A percentile compares a stretch with the other conserved stretches of the same genome.
Evolutionary conservation across 2,329 filamentous ascomycete genomes (phyloP).

Genomic region (Stemphylium lycopersici): DNA sequence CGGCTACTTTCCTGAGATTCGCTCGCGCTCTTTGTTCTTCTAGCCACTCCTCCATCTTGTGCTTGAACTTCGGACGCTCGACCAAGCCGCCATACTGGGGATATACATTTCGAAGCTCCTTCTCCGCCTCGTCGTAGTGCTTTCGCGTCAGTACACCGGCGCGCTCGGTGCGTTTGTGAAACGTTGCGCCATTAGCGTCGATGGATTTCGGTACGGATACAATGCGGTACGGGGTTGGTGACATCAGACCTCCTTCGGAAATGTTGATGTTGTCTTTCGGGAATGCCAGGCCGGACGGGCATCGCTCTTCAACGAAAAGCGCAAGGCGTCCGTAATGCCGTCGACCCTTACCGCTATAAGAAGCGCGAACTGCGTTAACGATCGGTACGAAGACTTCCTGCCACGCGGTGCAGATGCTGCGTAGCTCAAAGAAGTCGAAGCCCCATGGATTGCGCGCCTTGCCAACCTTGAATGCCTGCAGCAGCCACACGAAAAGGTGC

Average conservation of each 20-base stretch:
- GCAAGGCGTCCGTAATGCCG: constrained; percentile 42
- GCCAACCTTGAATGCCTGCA: constrained; percentile 43
- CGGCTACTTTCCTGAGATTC: constrained; percentile 19
- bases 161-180: neutral
- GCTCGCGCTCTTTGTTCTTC: constrained; percentile 29
- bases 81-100: constrained; percentile 41
- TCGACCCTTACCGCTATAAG: constrained; percentile 36
- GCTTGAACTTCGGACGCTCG: constrained; percentile 39
- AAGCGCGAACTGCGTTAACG: constrained; percentile 35
- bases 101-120: constrained; percentile 36
- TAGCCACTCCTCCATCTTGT: constrained; percentile 37
- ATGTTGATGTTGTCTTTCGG: constrained; percentile 34
- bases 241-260: constrained; percentile 14
- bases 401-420: constrained; percentile 38
- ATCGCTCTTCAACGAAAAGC: constrained; percentile 35
- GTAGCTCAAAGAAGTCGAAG: constrained; percentile 38
- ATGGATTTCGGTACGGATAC: constrained; percentile 18
- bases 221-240: constrained; percentile 32
- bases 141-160: constrained; percentile 20
- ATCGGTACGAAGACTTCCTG: constrained; percentile 40
- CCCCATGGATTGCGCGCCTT: constrained; percentile 33
- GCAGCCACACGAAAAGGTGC: constrained; percentile 40
- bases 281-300: constrained; percentile 40
- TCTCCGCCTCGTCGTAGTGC: constrained; percentile 35
- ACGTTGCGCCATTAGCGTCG: neutral